Evolutionary conservation across 2,329 filamentous ascomycete species (phyloP).

Genomic region (Cercospora sp.): DNA sequence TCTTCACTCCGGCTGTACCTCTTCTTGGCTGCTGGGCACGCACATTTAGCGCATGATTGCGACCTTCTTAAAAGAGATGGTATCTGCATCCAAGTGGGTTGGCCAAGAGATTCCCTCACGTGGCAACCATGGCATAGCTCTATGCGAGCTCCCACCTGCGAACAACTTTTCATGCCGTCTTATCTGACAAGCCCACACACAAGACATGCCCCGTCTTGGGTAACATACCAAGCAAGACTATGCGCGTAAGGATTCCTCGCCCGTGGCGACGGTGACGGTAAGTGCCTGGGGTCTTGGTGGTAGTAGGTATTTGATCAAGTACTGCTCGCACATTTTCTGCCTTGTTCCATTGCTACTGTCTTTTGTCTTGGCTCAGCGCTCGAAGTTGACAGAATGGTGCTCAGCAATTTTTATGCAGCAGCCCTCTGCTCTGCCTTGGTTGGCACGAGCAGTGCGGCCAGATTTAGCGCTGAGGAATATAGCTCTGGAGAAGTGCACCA

Average conservation of each 20-base stretch:
- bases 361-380: not conserved
- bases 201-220: conserved; percentile 11
- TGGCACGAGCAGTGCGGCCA: conserved; percentile 16
- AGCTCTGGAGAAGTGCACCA: conserved; percentile 27
- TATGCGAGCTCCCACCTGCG: not conserved
- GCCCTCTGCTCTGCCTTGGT: conserved; percentile 21
- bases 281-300: not conserved
- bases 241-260: not conserved
- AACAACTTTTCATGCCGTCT: conserved; percentile 1
- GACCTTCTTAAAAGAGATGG: conserved; percentile 6
- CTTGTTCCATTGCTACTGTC: not conserved
- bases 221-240: conserved; percentile 8
- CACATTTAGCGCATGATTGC: conserved; percentile 1
- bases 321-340: not conserved
- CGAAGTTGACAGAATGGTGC: conserved; percentile 16
- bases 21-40: conserved; percentile 11
- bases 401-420: conserved; percentile 2
- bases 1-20: not conserved
- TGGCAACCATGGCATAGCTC: conserved; percentile 7
- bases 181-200: conserved; percentile 5
- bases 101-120: conserved; percentile 6
- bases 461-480: conserved; percentile 25
- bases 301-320: conserved; percentile 3
- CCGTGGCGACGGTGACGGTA: not conserved
- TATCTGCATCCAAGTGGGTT: conserved; percentile 8